These are phyloP conservation scores for Taxawa tesnikishii DNA, from an alignment of 2,329 filamentous ascomycete genomes.

Conservation along the genomic window DNA sequence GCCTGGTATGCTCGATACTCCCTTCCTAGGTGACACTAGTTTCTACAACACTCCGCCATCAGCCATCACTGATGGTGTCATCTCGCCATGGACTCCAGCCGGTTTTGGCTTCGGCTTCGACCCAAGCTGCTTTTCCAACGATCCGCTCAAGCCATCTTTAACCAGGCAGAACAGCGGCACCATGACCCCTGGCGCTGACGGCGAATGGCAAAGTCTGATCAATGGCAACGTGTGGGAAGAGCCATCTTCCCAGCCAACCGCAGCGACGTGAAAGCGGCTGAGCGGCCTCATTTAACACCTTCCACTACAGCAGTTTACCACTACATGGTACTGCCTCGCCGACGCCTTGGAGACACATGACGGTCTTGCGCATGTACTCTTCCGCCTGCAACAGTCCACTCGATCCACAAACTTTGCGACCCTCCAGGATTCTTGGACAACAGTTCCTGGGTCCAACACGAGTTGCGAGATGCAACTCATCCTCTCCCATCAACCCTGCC, in stretches of 20 bases:
- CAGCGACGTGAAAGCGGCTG: not conserved
- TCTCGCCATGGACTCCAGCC: constrained; percentile 10
- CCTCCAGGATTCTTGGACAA: too few species aligned
- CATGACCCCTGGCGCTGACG: constrained; percentile 11
- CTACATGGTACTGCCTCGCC: too few species aligned
- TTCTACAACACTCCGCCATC: constrained; percentile 11
- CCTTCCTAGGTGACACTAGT: constrained; percentile 10
- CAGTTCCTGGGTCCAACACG: too few species aligned
- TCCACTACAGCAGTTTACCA: too few species aligned
- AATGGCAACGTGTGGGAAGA: constrained; percentile 13
- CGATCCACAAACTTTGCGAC: too few species aligned
- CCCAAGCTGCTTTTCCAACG: constrained; percentile 8
- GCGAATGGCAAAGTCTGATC: constrained; percentile 17
- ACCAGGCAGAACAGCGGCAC: constrained; percentile 12
- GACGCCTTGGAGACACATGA: too few species aligned
- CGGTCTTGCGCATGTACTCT: too few species aligned
- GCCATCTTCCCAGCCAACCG: constrained; percentile 4
- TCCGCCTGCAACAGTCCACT: too few species aligned
- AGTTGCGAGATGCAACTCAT: too few species aligned
- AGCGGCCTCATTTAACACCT: too few species aligned
- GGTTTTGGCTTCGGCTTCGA: constrained; percentile 13
- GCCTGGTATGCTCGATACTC: constrained; percentile 22
- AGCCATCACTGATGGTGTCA: constrained; percentile 13
- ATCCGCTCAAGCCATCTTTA: constrained; percentile 10
- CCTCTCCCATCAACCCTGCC: too few species aligned